Evolutionary conservation across 768 basidiomycete genomes (phyloP).

Genomic region (Boletus sensibilis): DNA sequence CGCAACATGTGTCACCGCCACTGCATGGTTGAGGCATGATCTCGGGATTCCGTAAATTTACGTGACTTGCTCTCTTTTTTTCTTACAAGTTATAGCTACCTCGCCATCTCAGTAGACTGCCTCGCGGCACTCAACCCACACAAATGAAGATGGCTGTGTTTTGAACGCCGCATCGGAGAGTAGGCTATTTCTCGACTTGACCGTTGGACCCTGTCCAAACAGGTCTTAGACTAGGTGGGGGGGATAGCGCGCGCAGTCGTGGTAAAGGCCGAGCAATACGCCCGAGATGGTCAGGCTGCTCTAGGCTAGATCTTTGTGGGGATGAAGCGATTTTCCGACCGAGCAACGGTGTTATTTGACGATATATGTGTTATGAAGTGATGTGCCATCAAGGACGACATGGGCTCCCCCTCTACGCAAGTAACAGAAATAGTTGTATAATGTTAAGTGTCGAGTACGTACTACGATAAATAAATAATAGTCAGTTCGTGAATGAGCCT

Average conservation of each 20-base stretch:
- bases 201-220: conserved; percentile 2
- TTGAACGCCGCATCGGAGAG: conserved; percentile 13
- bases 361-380: conserved; percentile 1
- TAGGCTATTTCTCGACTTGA: conserved; percentile 7
- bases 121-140: conserved; percentile 6
- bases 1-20: conserved; percentile 30
- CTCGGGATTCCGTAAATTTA: conserved; percentile 31
- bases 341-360: background rate
- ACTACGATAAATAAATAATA: conserved; percentile 22
- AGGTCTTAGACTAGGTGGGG: background rate
- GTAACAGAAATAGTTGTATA: conserved; percentile 13
- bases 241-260: conserved; percentile 20
- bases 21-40: conserved; percentile 31
- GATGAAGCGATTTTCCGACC: background rate
- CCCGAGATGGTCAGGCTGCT: conserved; percentile 4
- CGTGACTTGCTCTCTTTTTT: conserved; percentile 10
- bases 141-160: conserved; percentile 22
- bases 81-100: background rate
- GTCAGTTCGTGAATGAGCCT: background rate
- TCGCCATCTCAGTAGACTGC: conserved; percentile 10
- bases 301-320: background rate
- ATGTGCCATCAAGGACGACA: background rate
- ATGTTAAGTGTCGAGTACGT: conserved; percentile 10
- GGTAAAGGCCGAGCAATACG: conserved; percentile 12
- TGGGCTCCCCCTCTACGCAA: background rate